Base-by-base conservation (phyloP, 108 stramenopile genomes). In the Nitzschia inconspicua region DNA sequence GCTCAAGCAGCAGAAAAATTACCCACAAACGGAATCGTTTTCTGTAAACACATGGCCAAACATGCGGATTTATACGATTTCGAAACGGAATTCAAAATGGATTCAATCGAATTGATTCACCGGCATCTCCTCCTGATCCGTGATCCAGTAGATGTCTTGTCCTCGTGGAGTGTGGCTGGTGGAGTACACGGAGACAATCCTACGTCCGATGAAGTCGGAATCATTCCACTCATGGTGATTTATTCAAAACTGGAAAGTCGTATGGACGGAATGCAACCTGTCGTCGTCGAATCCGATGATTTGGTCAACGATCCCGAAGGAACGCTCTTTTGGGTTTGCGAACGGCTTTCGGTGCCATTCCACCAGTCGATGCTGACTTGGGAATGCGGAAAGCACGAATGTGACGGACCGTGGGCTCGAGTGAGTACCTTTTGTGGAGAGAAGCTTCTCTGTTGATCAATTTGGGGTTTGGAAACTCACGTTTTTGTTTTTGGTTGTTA, bases 1-100 rank as follows among this genome's bases (percentile, higher is more conserved):
- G 49, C 73, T n/a, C 36, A 76, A 52, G 79, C 74, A 7, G 71
- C 77, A 13, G 28, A 56, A 7, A 72, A 73, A 28, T 54, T 86
- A 0, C 30, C 57, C 9, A 0, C 50, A 11, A 50, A 41, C 7
- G 80, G 84, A 2, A 69, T 92, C 7, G 60, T 94, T 13, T 95
- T 95, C 66, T 73, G 78, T 55, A 97, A 97, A 69, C 95, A 97
- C 79, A 94, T 97, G 84, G 89, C 93, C 2, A 95, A 97, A 49
- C 89, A 94, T 62, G 37, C 75, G 1, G 47, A 42, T 29, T 46
- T 85, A 0, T 88, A 86, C 51, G 76, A 89, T 52, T 87, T 89
- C 48, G 74, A 79, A 25, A 71, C 72, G 28, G 71, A 91, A 40
- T 70, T 31, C 47, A 63, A 75, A 43, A 16, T 63, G 32, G 64